Evolutionary conservation across 2,329 filamentous ascomycete genomes (phyloP).

Genomic region (Diaporthe sp.): DNA sequence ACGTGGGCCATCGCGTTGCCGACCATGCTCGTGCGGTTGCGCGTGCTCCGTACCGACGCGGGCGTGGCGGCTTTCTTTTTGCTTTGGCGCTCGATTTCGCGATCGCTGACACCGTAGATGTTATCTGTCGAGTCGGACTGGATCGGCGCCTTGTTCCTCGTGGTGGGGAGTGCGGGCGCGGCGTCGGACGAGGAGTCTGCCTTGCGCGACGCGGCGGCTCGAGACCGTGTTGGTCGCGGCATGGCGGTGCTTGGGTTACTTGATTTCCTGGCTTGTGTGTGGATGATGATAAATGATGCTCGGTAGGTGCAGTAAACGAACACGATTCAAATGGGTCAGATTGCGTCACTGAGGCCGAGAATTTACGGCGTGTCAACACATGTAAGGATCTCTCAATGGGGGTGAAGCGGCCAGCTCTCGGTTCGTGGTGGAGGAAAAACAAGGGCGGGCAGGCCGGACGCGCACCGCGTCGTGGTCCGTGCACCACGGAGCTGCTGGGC

Average conservation of each 20-base stretch:
- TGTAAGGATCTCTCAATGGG: slow-evolving; percentile 15
- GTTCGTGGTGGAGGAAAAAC: slow-evolving; percentile 33
- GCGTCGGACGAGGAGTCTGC: slow-evolving; percentile 34
- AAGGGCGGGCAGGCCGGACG: slow-evolving; percentile 22
- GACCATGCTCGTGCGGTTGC: neutral
- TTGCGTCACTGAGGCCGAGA: slow-evolving; percentile 27
- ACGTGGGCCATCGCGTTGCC: slow-evolving; percentile 36
- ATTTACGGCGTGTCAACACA: slow-evolving; percentile 2
- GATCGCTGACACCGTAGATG: slow-evolving; percentile 49
- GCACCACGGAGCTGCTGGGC: neutral
- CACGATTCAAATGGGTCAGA: neutral
- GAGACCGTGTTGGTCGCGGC: slow-evolving; percentile 46
- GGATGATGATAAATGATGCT: neutral
- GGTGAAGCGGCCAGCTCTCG: slow-evolving; percentile 27
- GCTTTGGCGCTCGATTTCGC: slow-evolving; percentile 40
- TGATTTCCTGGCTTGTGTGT: neutral
- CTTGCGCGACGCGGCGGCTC: slow-evolving; percentile 40
- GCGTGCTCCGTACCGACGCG: slow-evolving; percentile 31
- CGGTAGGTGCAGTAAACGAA: neutral
- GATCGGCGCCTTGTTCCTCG: slow-evolving; percentile 28
- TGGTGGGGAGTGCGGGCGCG: slow-evolving; percentile 28
- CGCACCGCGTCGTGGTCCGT: slow-evolving; percentile 34
- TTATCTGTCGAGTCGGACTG: slow-evolving; percentile 36
- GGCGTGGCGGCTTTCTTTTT: slow-evolving; percentile 38
- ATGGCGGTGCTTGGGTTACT: slow-evolving; percentile 35